Conservation (phyloP, 768 basidiomycete genomes). For the Pleurotus citrinopileatus region DNA sequence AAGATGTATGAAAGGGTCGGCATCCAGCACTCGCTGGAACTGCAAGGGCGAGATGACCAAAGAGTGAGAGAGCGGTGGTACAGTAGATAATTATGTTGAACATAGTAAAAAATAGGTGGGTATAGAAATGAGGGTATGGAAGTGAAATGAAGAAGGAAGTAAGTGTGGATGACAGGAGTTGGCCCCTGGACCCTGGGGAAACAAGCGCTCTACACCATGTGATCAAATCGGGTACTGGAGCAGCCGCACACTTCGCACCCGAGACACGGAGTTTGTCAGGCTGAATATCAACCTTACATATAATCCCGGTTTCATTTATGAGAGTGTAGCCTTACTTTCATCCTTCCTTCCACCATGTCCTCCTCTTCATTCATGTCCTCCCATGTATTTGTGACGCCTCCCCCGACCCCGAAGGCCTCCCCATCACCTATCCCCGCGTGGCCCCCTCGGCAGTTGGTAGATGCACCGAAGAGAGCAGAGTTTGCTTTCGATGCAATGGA, state of each 20-base stretch:
- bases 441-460: slow-evolving; percentile 30
- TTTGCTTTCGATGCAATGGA: slow-evolving; percentile 82
- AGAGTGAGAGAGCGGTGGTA: neutral
- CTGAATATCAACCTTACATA: neutral
- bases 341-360: slow-evolving; percentile 11
- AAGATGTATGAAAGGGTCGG: slow-evolving; percentile 24
- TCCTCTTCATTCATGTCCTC: slow-evolving; percentile 1
- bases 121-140: too few relatives aligned
- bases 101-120: too few relatives aligned
- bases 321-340: neutral
- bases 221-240: neutral
- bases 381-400: neutral
- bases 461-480: slow-evolving; percentile 27
- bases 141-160: neutral
- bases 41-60: neutral
- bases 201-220: too few relatives aligned
- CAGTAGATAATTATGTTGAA: neutral
- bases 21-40: slow-evolving; percentile 13
- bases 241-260: neutral
- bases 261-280: slow-evolving; percentile 5
- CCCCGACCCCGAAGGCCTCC: slow-evolving; percentile 17
- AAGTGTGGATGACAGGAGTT: neutral
- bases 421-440: slow-evolving; percentile 21
- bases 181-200: neutral
- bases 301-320: neutral